Base-by-base conservation (phyloP, 768 basidiomycete genomes). In the Suillus luteus region DNA sequence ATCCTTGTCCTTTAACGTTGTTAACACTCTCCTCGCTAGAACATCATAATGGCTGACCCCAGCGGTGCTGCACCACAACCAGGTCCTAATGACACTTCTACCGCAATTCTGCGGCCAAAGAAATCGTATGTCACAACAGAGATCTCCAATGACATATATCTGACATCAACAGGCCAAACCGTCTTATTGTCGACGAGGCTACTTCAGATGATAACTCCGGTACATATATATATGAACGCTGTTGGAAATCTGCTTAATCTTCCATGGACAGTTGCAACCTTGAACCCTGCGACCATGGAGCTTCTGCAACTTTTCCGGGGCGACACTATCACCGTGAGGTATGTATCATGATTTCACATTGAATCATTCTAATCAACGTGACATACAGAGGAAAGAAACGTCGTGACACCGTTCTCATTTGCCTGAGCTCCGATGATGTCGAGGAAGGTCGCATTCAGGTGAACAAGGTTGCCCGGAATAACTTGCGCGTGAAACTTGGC, bases 391-490 rank as follows among this genome's bases (percentile, higher is more conserved):
- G 97, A 55, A 99, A 99, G 86, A 96, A 97, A 83, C 89, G 97
- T 73, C 89, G 91, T 71, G 96, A 99, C 71, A 98, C 96, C 9
- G 97, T 99, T 49, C 89, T 99, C 66, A 99, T 99, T 75, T 97
- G 95, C 72, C 78, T 99, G 72, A 92, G 91, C 72, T 92, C 92
- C 46, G 97, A 99, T 72, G 94, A 96, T 66, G 93, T 99, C 65
- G 97, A 98, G 70, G 97, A 99, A 78, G 96, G 97, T 63, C 93
- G 93, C 75, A 96, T 99, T 67, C 96, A 97, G 72, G 81, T 99
- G 80, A 99, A 99, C 89, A 99, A 99, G 79, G 97, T 99, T 41
- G 97, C 97, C n/a, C 93, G 97, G 63, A 96, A 98, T 82, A 99
- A 99, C 80, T 80, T 99, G 55, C 93, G 96, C 62, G 94, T 99